Conservation (phyloP, 1,139 yeast species). For the Scheffersomyces parashehatae region DNA sequence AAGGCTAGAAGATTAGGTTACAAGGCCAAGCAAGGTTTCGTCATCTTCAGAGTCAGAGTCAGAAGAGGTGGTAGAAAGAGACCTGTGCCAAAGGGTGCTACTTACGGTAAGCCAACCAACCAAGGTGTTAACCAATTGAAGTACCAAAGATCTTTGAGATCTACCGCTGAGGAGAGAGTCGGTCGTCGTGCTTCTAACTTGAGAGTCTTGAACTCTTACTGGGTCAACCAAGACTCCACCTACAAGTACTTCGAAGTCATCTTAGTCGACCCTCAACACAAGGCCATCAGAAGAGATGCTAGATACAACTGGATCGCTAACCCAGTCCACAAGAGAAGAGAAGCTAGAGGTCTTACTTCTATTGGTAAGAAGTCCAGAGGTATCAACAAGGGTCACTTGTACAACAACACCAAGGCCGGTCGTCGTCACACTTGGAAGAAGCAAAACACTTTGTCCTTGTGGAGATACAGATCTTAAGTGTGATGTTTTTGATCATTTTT, state of each 20-base stretch:
- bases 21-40: constrained; percentile 99
- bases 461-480: constrained; percentile 97
- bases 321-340: constrained; percentile 99
- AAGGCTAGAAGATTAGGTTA: constrained; percentile 99
- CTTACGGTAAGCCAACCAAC: constrained; percentile 99
- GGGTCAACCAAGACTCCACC: constrained; percentile 99
- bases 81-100: constrained; percentile 99
- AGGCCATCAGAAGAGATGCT: constrained; percentile 98
- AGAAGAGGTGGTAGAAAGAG: constrained; percentile 99
- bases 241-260: constrained; percentile 99
- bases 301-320: constrained; percentile 99
- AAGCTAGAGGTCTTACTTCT: constrained; percentile 97
- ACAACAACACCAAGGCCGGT: constrained; percentile 97
- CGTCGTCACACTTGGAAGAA: constrained; percentile 99
- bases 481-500: constrained; percentile 6
- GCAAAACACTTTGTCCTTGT: constrained; percentile 97
- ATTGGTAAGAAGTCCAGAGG: constrained; percentile 99
- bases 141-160: constrained; percentile 97
- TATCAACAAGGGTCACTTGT: constrained; percentile 99
- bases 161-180: constrained; percentile 99
- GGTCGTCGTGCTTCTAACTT: constrained; percentile 99
- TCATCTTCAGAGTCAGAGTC: constrained; percentile 97
- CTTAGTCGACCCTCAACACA: constrained; percentile 96
- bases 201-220: constrained; percentile 99
- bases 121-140: constrained; percentile 99